Conservation (phyloP, 169 alveolate genomes). For the Eimeria tenella region DNA sequence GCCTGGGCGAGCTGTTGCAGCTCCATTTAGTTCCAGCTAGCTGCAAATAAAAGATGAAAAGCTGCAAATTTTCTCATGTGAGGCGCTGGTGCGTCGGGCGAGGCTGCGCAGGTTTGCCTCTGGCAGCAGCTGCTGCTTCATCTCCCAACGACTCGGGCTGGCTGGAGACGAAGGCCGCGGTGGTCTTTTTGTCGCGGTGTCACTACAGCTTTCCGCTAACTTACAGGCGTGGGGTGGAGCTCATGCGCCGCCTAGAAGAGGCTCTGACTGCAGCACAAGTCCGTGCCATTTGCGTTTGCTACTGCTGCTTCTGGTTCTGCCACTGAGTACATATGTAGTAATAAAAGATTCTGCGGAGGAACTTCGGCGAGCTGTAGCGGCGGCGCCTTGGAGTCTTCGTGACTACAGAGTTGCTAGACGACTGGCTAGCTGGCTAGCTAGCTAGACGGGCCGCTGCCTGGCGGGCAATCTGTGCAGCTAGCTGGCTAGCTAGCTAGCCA, state of each 20-base stretch:
- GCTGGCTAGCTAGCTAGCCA: background rate
- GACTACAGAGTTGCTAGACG: too few species aligned
- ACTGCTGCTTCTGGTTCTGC: slow-evolving; percentile 25
- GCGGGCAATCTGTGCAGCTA: background rate
- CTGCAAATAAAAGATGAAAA: too few species aligned
- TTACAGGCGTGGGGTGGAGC: slow-evolving; percentile 62
- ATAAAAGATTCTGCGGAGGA: too few species aligned
- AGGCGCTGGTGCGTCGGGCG: background rate
- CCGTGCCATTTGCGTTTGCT: background rate
- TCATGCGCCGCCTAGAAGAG: slow-evolving; percentile 37
- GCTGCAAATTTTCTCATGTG: background rate
- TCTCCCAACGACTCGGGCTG: slow-evolving; percentile 42
- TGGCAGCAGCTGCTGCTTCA: slow-evolving; percentile 11
- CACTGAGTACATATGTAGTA: background rate
- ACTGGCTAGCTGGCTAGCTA: background rate
- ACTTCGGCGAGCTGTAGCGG: too few species aligned
- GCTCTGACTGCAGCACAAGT: slow-evolving; percentile 67
- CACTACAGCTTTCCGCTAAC: slow-evolving; percentile 64
- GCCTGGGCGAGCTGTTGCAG: background rate
- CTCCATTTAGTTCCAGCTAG: background rate
- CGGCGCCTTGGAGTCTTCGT: too few species aligned
- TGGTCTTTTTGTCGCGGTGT: slow-evolving; percentile 68
- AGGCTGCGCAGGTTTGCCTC: slow-evolving; percentile 36
- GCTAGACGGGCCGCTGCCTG: background rate
- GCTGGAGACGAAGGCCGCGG: slow-evolving; percentile 66